phyloP scores from a whole-genome alignment of 768 basidiomycete species.

The Antrodiella citrinella region DNA sequence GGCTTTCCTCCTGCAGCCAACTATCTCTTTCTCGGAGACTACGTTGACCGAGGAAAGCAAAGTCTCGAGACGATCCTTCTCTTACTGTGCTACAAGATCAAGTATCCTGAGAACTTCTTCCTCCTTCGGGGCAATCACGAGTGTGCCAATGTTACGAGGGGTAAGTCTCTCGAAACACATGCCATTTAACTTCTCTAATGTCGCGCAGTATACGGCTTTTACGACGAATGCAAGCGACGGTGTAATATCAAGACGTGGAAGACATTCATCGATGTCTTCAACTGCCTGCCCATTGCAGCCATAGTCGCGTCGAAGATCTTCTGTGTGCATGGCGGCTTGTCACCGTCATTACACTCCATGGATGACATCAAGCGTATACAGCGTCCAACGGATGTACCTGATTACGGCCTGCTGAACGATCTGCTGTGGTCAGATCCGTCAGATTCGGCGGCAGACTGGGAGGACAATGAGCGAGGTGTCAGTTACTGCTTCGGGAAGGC shows the following conservation, averaged over 20 bases:
- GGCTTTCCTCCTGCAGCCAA: slow-evolving; percentile 96
- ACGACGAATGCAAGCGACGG: slow-evolving; percentile 98
- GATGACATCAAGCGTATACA: slow-evolving; percentile 98
- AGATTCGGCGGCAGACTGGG: slow-evolving; percentile 97
- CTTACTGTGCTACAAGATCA: slow-evolving; percentile 97
- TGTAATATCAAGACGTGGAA: slow-evolving; percentile 99
- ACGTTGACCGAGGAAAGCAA: slow-evolving; percentile 98
- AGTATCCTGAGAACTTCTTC: slow-evolving; percentile 99
- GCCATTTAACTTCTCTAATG: slow-evolving; percentile 1
- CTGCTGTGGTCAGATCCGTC: slow-evolving; percentile 97
- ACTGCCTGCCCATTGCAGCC: slow-evolving; percentile 96
- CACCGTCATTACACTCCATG: slow-evolving; percentile 90
- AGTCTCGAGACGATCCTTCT: slow-evolving; percentile 96
- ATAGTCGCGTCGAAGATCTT: slow-evolving; percentile 99
- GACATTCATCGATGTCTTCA: slow-evolving; percentile 99
- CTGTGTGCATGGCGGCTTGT: slow-evolving; percentile 95
- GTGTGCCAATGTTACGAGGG: slow-evolving; percentile 98
- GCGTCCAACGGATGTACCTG: slow-evolving; percentile 96
- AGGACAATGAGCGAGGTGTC: slow-evolving; percentile 98
- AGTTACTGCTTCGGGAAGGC: slow-evolving; percentile 99
- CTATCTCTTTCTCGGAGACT: slow-evolving; percentile 98
- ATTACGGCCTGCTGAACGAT: slow-evolving; percentile 96
- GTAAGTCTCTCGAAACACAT: slow-evolving; percentile 36
- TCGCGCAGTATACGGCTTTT: slow-evolving; percentile 89
- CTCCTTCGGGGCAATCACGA: slow-evolving; percentile 96